Evolutionary conservation across 176 grass and related monocot species (phyloP).

Genomic region (Musa troglodytarum): DNA sequence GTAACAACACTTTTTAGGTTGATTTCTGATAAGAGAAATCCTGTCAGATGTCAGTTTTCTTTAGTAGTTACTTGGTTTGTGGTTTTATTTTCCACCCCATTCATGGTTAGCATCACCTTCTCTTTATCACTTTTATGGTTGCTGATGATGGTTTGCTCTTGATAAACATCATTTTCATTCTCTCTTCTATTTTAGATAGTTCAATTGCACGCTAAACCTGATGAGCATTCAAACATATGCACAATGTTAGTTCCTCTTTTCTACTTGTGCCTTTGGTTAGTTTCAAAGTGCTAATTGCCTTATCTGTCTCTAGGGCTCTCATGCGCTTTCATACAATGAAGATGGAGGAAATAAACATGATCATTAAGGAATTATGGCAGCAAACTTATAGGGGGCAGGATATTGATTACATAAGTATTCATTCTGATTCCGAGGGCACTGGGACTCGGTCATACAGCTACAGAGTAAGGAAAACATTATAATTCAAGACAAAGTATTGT

Average conservation of each 20-base stretch:
- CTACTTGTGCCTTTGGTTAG: background rate
- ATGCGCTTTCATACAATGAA: constrained; percentile 98
- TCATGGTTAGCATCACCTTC: too few species aligned
- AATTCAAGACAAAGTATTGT: background rate
- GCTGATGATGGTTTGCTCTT: too few species aligned
- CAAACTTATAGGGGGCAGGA: constrained; percentile 97
- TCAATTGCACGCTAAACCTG: too few species aligned
- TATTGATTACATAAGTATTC: constrained; percentile 92
- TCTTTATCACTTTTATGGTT: too few species aligned
- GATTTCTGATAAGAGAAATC: too few species aligned
- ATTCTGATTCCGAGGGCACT: constrained; percentile 83
- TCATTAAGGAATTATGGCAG: constrained; percentile 98
- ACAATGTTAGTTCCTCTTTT: background rate
- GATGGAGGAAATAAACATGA: constrained; percentile 99
- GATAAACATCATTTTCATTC: too few species aligned
- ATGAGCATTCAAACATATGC: too few species aligned
- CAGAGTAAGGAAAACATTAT: constrained; percentile 47
- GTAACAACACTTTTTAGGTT: too few species aligned
- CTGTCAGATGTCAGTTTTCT: too few species aligned
- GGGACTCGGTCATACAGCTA: constrained; percentile 95
- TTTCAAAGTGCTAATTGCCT: background rate
- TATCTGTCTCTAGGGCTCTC: constrained; percentile 41
- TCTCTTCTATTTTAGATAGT: too few species aligned
- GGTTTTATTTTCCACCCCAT: too few species aligned
- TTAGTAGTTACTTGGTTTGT: too few species aligned